Base-by-base conservation (phyloP, 495 filamentous ascomycete genomes). In the Daldinia vernicosa region DNA sequence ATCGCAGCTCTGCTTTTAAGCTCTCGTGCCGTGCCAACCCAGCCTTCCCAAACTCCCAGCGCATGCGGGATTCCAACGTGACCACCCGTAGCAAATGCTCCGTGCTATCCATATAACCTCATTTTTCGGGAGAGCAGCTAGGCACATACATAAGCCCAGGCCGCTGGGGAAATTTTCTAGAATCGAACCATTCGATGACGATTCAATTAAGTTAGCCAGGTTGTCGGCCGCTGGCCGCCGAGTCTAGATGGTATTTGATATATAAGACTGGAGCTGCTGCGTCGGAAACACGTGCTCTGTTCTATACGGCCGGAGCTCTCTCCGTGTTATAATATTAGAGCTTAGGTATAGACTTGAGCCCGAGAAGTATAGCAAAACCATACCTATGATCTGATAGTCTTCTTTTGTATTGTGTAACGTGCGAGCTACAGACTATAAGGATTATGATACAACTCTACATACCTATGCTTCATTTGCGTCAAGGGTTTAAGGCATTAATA, bases 1-100 rank as follows among this genome's bases (percentile, higher is more conserved):
- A 72, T 69, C 69, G 66, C 66, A 73, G 66, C 70, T 59, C 30
- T 57, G 45, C 26, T 52, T 65, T 64, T 65, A 72, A 67, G 54
- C 64, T 63, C 53, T 72, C 63, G 64, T 54, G 59, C 64, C 54
- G 69, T 68, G 58, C 69, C 45, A 67, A 35, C 40, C 35, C 54
- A 35, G 27, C 27, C 6, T 30, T 56, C 27, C 43, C 53, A 59
- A 28, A 35, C 43, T 53, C 47, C 51, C 69, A 63, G 47, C 57
- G 69, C 69, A 65, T 54, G 32, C 54, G 55, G 52, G 56, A 66
- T 62, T 66, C 56, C 63, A 67, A 22, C 27, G 55, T 35, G 43
- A 54, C 24, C 37, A 11, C 51, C 33, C 60, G 70, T 72, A 69
- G 65, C 40, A 72, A 68, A 60, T 57, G 70, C 65, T 68, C 70